Evolutionary conservation across 1,284 basidiomycete species (phyloP).

Genomic region (Cryptococcus sp.): DNA sequence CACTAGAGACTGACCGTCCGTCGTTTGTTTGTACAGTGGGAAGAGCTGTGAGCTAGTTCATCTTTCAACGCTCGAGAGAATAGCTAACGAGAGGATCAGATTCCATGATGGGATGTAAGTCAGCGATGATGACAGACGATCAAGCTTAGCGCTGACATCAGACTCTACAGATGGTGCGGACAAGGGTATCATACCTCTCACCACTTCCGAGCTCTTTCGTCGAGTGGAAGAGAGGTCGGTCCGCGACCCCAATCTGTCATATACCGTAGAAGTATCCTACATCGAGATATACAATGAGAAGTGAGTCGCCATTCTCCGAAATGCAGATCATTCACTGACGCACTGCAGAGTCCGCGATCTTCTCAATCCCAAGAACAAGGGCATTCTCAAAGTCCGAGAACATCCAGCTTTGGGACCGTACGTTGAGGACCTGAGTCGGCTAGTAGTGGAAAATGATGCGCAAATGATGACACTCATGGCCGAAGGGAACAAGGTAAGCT

Average conservation of each 20-base stretch:
- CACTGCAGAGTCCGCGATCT: slow-evolving; percentile 70
- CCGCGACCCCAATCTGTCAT: slow-evolving; percentile 69
- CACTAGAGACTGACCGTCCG: slow-evolving; percentile 13
- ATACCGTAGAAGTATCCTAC: slow-evolving; percentile 95
- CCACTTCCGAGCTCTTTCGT: slow-evolving; percentile 87
- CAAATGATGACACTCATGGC: slow-evolving; percentile 99
- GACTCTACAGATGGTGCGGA: slow-evolving; percentile 75
- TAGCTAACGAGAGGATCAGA: slow-evolving; percentile 32
- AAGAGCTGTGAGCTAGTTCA: slow-evolving; percentile 46
- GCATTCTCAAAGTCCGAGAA: slow-evolving; percentile 93
- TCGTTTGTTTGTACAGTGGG: slow-evolving; percentile 25
- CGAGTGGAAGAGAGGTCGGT: slow-evolving; percentile 71
- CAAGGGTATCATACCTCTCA: slow-evolving; percentile 96
- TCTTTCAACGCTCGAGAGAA: neutral
- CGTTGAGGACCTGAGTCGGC: slow-evolving; percentile 93
- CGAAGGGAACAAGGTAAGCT: slow-evolving; percentile 84
- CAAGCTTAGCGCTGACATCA: slow-evolving; percentile 15
- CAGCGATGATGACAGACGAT: neutral
- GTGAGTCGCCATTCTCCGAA: slow-evolving; percentile 22
- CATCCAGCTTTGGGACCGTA: slow-evolving; percentile 93
- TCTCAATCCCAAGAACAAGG: slow-evolving; percentile 92
- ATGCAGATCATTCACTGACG: slow-evolving; percentile 5
- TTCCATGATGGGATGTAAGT: slow-evolving; percentile 98
- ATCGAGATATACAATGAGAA: slow-evolving; percentile 99
- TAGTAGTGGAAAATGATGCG: slow-evolving; percentile 84